Percentiles rank a stretch among this genome's conserved stretches.
Evolutionary conservation across 2,329 filamentous ascomycete species (phyloP).

Genomic region (Triangularia setosa): DNA sequence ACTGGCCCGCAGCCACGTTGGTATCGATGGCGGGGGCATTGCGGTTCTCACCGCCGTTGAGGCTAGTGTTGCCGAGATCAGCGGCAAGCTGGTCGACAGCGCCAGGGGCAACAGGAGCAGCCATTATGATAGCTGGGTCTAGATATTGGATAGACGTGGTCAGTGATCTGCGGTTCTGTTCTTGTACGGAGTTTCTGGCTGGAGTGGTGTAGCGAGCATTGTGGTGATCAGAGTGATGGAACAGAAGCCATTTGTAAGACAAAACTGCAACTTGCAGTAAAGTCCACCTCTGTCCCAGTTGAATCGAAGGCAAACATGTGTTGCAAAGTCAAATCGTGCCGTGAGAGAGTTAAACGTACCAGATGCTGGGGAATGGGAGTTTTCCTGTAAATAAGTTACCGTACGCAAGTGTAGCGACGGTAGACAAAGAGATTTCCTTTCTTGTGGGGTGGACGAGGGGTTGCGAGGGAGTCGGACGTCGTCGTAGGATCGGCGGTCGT

Average conservation of each 20-base stretch:
- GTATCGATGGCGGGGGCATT: conserved; percentile 71
- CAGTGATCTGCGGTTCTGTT: neutral
- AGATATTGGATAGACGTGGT: conserved; percentile 11
- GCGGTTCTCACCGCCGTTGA: conserved; percentile 62
- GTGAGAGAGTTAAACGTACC: conserved; percentile 12
- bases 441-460: conserved; percentile 7
- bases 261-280: neutral
- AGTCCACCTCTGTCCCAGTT: neutral
- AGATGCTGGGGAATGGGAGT: conserved; percentile 16
- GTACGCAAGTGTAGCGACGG: conserved; percentile 27
- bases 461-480: conserved; percentile 8
- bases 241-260: neutral
- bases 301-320: conserved; percentile 6
- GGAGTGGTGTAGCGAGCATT: conserved; percentile 22
- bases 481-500: conserved; percentile 19
- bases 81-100: conserved; percentile 77
- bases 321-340: neutral
- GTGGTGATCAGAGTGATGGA: neutral
- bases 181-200: neutral
- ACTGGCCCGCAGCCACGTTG: conserved; percentile 53
- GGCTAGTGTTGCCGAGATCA: conserved; percentile 68
- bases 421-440: conserved; percentile 29
- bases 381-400: conserved; percentile 13
- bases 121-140: conserved; percentile 48
- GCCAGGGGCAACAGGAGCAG: conserved; percentile 53